Evolutionary conservation across 2,329 filamentous ascomycete genomes (phyloP).

Genomic region (Ophiostoma tasmaniense): DNA sequence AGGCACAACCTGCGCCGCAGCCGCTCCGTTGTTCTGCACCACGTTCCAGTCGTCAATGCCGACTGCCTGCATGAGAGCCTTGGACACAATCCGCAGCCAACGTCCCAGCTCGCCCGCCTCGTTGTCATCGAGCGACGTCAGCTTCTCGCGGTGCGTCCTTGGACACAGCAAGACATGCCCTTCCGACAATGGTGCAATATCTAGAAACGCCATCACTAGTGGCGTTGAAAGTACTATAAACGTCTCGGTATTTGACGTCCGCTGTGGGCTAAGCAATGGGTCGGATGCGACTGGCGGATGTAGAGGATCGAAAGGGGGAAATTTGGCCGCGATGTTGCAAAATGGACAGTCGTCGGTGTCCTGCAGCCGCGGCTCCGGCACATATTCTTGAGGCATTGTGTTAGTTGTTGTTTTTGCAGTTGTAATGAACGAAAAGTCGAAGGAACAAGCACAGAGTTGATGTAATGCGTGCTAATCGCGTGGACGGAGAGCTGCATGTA

Average conservation of each 20-base stretch:
- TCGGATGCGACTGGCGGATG: slow-evolving; percentile 34
- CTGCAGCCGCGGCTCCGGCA: slow-evolving; percentile 6
- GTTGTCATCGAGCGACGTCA: slow-evolving; percentile 57
- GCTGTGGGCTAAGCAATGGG: slow-evolving; percentile 27
- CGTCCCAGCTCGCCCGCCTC: slow-evolving; percentile 60
- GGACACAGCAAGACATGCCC: slow-evolving; percentile 81
- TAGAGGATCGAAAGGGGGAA: slow-evolving; percentile 38
- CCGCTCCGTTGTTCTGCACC: slow-evolving; percentile 87
- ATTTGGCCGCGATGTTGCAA: slow-evolving; percentile 48
- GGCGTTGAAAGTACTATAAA: slow-evolving; percentile 71
- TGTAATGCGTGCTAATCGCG: background rate
- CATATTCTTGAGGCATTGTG: slow-evolving; percentile 7
- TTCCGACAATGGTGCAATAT: slow-evolving; percentile 78
- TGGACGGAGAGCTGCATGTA: background rate
- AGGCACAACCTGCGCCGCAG: slow-evolving; percentile 84
- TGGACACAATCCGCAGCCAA: slow-evolving; percentile 63
- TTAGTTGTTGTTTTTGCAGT: background rate
- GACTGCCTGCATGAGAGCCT: slow-evolving; percentile 59
- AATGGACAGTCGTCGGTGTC: slow-evolving; percentile 45
- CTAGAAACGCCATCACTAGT: slow-evolving; percentile 75
- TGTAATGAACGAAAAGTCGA: background rate
- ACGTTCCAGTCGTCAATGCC: slow-evolving; percentile 86
- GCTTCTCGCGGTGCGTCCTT: slow-evolving; percentile 65
- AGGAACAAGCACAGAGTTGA: background rate
- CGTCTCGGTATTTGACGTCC: slow-evolving; percentile 35